phyloP scores from a whole-genome alignment of 345 rosid species.

The Populus pruinosa region DNA sequence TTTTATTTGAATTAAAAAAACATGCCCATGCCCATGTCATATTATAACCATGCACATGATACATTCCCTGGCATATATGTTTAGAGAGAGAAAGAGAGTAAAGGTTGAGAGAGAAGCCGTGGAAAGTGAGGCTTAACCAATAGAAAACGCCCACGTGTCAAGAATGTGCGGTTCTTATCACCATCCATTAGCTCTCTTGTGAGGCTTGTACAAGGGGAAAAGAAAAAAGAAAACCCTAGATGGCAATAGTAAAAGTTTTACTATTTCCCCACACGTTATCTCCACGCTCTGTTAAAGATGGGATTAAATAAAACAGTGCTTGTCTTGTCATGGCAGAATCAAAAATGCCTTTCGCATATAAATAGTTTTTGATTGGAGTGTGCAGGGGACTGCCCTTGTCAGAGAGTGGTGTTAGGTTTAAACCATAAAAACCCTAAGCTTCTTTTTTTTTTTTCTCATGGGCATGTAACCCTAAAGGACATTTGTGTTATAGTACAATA shows the following conservation, averaged over 20 bases:
- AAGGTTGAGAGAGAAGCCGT: slow-evolving; percentile 19
- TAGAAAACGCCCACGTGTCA: slow-evolving; percentile 32
- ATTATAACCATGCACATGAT: neutral
- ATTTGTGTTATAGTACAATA: neutral
- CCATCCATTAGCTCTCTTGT: slow-evolving; percentile 37
- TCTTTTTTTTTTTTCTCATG: neutral
- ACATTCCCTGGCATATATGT: slow-evolving; percentile 15
- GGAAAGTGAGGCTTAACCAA: slow-evolving; percentile 13
- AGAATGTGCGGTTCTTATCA: slow-evolving; percentile 63
- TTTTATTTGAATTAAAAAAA: slow-evolving; percentile 23
- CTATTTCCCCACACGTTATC: slow-evolving; percentile 28
- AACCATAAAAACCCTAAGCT: slow-evolving; percentile 38
- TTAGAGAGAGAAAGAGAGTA: slow-evolving; percentile 22
- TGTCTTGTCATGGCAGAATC: slow-evolving; percentile 13
- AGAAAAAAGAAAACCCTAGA: slow-evolving; percentile 50
- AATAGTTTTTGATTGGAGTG: slow-evolving; percentile 20
- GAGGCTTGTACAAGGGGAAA: neutral
- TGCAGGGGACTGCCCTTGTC: neutral
- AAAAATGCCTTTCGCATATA: slow-evolving; percentile 36
- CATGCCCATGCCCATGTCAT: slow-evolving; percentile 53
- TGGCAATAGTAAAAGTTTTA: slow-evolving; percentile 17
- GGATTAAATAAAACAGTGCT: neutral
- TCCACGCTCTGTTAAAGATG: slow-evolving; percentile 28
- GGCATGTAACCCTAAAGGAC: slow-evolving; percentile 27
- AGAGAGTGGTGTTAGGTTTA: slow-evolving; percentile 20